Evolutionary conservation across 208 protist genomes (phyloP).

Genomic region (Leishmania tropica): DNA sequence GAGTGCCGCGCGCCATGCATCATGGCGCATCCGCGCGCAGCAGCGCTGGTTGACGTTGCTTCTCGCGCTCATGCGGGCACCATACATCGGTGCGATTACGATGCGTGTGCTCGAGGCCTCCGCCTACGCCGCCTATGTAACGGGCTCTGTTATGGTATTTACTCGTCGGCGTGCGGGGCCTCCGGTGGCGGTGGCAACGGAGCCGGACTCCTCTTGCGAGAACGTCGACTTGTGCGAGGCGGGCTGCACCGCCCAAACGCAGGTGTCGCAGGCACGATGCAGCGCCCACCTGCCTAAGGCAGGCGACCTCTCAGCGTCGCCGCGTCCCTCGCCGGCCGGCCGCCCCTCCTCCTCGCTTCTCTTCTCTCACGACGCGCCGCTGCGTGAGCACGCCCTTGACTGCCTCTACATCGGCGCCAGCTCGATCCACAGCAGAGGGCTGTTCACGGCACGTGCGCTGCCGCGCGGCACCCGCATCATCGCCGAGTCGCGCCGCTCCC

Average conservation of each 20-base stretch:
- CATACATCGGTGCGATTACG: constrained; percentile 18
- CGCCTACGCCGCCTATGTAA: constrained; percentile 60
- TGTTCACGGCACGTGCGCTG: constrained; percentile 49
- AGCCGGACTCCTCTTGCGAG: neutral
- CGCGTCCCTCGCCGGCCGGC: neutral
- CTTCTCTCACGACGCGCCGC: neutral
- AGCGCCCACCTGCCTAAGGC: neutral
- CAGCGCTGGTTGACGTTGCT: constrained; percentile 21
- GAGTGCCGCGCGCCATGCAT: neutral
- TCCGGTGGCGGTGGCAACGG: constrained; percentile 11
- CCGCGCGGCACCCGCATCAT: constrained; percentile 65
- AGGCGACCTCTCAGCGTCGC: neutral
- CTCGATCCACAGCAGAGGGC: constrained; percentile 67
- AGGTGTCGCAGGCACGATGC: neutral
- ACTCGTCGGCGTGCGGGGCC: constrained; percentile 44
- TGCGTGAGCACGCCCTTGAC: constrained; percentile 37
- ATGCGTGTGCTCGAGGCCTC: constrained; percentile 27
- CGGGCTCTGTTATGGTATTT: constrained; percentile 52
- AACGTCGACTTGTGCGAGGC: neutral
- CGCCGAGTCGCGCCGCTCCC: constrained; percentile 49
- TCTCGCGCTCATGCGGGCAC: constrained; percentile 29
- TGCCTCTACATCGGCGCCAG: constrained; percentile 69
- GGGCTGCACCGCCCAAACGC: neutral
- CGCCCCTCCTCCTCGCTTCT: neutral
- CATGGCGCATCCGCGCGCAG: constrained; percentile 8